Conservation (phyloP, 179 eudicot species). For the Spinacia oleracea region DNA sequence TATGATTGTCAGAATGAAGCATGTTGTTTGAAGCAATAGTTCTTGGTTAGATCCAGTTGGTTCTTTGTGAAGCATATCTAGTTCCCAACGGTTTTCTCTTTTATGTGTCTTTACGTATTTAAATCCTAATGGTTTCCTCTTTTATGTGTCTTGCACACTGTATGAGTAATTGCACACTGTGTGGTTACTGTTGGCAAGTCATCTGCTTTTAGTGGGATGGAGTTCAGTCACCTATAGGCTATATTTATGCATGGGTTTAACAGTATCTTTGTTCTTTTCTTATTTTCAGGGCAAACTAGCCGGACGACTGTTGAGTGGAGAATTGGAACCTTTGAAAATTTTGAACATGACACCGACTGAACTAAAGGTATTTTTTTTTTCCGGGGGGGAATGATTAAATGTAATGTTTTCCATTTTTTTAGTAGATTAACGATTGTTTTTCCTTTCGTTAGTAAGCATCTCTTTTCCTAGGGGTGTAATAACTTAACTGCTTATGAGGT, state of each 20-base stretch:
- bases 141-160: neutral
- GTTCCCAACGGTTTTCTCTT: neutral
- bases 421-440: too few relatives aligned
- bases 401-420: too few relatives aligned
- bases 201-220: neutral
- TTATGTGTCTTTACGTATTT: neutral
- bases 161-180: neutral
- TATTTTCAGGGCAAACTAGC: slow-evolving; percentile 65
- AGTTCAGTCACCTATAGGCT: neutral
- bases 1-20: neutral
- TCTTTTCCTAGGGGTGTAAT: neutral
- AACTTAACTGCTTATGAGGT: neutral
- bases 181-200: neutral
- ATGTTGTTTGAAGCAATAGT: neutral
- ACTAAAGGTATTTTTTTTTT: slow-evolving; percentile 60
- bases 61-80: neutral
- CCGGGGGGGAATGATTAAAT: neutral
- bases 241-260: too few relatives aligned
- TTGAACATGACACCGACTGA: slow-evolving; percentile 86
- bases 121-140: neutral
- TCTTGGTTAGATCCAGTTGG: neutral
- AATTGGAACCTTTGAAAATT: slow-evolving; percentile 78
- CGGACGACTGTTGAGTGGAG: slow-evolving; percentile 71
- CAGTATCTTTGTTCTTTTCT: slow-evolving; percentile 12
- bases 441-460: neutral